Base-by-base conservation (phyloP, 2,329 filamentous ascomycete species). In the Coniochaeta sp. region DNA sequence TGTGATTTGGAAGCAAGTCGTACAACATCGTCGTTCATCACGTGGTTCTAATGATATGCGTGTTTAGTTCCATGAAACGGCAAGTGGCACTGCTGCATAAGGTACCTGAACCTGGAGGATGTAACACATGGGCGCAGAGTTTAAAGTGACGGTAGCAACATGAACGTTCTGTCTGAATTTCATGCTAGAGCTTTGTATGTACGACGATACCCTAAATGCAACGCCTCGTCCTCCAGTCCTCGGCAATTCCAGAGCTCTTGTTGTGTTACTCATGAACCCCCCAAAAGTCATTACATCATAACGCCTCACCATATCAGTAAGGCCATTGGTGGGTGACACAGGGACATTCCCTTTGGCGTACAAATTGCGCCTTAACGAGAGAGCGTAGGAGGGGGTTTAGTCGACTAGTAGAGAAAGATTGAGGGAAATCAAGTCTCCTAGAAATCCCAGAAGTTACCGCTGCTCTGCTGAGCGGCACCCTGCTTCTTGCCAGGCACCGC, bases 401-500 rank as follows among this genome's bases (percentile, higher is more conserved):
- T 31, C n/a, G n/a, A n/a, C n/a, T n/a, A n/a, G n/a, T 31, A 31
- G 28, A 31, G 5, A 31, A 9, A 31, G 28, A 31, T 31, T 31
- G 28, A 6, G 22, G 26, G 11, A n/a, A n/a, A 28, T 52, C 47
- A 26, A 12, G 26, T 62, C 17, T 58, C 64, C 68, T 72, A 81
- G 66, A 77, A 81, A 64, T 80, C 77, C 80, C 80, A 83, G 61
- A 79, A 77, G 69, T 69, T 74, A 43, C 68, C 47, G 26, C 47
- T 28, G 16, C 7, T 66, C 47, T 68, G 63, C 73, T 76, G 74
- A 59, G 71, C 66, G 24, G 73, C 70, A 58, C 67, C 67, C 59
- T 68, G 72, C 69, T 76, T 76, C 68, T 76, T 76, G 47, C 75
- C 74, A 6, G 73, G 70, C 8, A 72, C 71, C 11, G 72, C 64